Evolutionary conservation across 164 flowering plant species (phyloP).

Genomic region (Stephania japonica): DNA sequence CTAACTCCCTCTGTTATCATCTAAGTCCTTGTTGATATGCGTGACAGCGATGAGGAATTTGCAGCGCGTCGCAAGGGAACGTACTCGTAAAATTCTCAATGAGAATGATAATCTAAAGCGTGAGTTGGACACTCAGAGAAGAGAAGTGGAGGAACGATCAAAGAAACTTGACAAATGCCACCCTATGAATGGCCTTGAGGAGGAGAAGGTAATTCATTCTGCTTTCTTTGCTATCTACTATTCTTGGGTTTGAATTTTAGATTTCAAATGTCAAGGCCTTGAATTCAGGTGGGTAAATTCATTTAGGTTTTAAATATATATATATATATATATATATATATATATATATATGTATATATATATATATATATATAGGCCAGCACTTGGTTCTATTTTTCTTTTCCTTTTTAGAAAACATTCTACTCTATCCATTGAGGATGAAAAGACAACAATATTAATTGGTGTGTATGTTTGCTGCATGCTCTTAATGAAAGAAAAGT

Average conservation of each 20-base stretch:
- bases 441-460: not conserved
- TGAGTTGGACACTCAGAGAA: conserved; percentile 38
- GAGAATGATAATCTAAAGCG: conserved; percentile 45
- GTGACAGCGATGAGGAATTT: conserved; percentile 8
- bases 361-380: too few species aligned
- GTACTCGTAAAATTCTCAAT: conserved; percentile 29
- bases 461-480: not conserved
- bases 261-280: not conserved
- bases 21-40: conserved; percentile 7
- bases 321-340: too few species aligned
- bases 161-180: conserved; percentile 39
- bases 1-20: not conserved
- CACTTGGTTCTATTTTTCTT: not conserved
- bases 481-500: not conserved
- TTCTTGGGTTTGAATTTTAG: not conserved
- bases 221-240: not conserved
- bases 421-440: not conserved
- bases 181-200: conserved; percentile 42
- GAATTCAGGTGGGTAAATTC: not conserved
- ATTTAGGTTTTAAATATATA: not conserved
- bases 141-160: conserved; percentile 27
- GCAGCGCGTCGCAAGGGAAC: conserved; percentile 24
- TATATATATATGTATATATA: too few species aligned
- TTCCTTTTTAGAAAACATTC: not conserved
- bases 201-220: conserved; percentile 42